Conservation (phyloP, 495 filamentous ascomycete genomes). For the Penicillium steckii region DNA sequence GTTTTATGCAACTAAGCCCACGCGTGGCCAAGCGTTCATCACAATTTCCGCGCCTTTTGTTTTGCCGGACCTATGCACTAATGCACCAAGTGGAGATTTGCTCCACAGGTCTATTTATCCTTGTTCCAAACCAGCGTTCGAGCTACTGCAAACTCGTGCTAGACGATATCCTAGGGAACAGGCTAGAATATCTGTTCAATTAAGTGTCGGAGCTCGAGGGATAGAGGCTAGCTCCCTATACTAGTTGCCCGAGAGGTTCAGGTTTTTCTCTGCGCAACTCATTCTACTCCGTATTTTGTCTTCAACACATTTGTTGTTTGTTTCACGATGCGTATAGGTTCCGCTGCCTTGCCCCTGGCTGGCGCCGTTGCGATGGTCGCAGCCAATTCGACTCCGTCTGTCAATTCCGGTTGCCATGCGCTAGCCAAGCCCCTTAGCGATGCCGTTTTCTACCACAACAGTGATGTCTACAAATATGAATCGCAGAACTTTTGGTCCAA, state of each 20-base stretch:
- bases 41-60: constrained; percentile 8
- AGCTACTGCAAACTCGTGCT: constrained; percentile 1
- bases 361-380: constrained; percentile 7
- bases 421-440: constrained; percentile 15
- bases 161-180: background rate
- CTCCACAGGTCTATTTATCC: constrained; percentile 5
- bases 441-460: constrained; percentile 21
- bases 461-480: constrained; percentile 31
- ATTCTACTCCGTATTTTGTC: background rate
- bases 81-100: constrained; percentile 14
- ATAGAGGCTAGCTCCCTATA: background rate
- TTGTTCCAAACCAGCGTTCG: background rate
- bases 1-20: background rate
- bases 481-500: constrained; percentile 37
- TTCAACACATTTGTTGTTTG: background rate
- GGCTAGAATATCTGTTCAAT: constrained; percentile 7
- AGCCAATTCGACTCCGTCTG: background rate
- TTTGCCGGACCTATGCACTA: constrained; percentile 1
- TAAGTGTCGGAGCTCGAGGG: background rate
- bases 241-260: background rate
- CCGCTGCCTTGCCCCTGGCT: constrained; percentile 21
- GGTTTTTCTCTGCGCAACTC: background rate
- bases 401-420: constrained; percentile 19
- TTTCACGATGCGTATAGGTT: constrained; percentile 21
- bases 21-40: background rate